These are phyloP conservation scores for Microcyclosporella mali DNA, from an alignment of 2,329 filamentous ascomycete species.

Conservation along the genomic window DNA sequence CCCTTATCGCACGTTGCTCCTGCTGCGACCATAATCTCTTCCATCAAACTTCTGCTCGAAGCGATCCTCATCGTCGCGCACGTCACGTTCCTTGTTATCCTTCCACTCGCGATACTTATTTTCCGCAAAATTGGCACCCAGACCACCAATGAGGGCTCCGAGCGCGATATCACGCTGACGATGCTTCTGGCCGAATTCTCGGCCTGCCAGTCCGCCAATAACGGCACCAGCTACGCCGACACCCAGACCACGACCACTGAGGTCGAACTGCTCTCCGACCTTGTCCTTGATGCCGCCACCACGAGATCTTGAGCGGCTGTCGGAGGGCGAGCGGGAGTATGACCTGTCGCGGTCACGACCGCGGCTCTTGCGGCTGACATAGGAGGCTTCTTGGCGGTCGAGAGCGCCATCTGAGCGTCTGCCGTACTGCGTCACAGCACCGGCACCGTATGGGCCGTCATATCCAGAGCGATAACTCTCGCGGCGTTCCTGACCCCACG, in stretches of 20 bases:
- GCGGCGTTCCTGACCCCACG: constrained; percentile 14
- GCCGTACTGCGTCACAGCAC: constrained; percentile 23
- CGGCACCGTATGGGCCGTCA: constrained; percentile 20
- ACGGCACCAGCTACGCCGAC: constrained; percentile 31
- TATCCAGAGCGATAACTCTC: constrained; percentile 19
- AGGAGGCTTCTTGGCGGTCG: constrained; percentile 16
- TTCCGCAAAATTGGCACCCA: constrained; percentile 31
- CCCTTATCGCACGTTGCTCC: constrained; percentile 17
- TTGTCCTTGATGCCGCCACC: constrained; percentile 23
- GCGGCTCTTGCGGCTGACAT: constrained; percentile 14
- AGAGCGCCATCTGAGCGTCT: constrained; percentile 24
- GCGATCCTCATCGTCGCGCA: constrained; percentile 13
- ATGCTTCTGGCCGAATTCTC: constrained; percentile 28
- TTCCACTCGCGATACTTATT: constrained; percentile 28
- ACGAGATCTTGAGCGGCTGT: constrained; percentile 16
- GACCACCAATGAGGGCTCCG: constrained; percentile 31
- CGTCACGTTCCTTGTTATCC: constrained; percentile 20
- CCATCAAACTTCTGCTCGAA: constrained; percentile 16
- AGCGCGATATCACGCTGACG: constrained; percentile 30
- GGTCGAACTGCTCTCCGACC: constrained; percentile 31
- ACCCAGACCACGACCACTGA: constrained; percentile 26
- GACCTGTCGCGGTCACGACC: constrained; percentile 16
- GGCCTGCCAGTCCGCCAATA: constrained; percentile 30
- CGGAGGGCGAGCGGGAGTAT: constrained; percentile 22
- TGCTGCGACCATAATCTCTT: constrained; percentile 11